A percentile compares a stretch with the other conserved stretches of the same genome.
Conservation (phyloP, 257 asterid genomes). For the Rauvolfia tetraphylla region DNA sequence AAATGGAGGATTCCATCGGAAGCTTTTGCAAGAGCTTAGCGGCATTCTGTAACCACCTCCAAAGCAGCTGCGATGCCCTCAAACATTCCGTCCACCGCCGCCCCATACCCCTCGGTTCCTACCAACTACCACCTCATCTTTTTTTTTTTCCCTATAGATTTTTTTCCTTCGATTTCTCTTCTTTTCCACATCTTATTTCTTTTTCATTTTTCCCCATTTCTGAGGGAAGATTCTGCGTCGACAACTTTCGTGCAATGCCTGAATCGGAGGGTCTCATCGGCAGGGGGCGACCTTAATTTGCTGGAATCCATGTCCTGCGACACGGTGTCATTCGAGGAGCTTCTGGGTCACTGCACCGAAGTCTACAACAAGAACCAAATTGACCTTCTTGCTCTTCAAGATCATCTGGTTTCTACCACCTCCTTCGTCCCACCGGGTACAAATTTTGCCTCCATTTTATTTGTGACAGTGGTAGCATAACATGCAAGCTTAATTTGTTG, state of each 20-base stretch:
- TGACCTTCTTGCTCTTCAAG: constrained; percentile 51
- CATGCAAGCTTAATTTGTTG: not conserved
- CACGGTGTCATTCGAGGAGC: constrained; percentile 96
- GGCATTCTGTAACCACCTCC: constrained; percentile 78
- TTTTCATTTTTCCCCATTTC: not conserved
- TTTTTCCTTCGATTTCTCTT: not conserved
- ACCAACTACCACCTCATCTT: not conserved
- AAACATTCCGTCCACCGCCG: constrained; percentile 82
- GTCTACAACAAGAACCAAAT: constrained; percentile 62
- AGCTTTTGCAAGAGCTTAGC: constrained; percentile 59
- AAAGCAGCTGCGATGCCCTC: constrained; percentile 63
- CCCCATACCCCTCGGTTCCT: constrained; percentile 75
- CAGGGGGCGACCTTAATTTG: constrained; percentile 66
- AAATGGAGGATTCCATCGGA: constrained; percentile 64
- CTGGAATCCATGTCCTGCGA: constrained; percentile 81
- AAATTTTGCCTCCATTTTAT: constrained; percentile 17
- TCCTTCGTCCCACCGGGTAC: constrained; percentile 25
- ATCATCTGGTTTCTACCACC: constrained; percentile 37
- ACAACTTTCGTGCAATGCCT: constrained; percentile 71
- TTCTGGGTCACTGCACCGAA: constrained; percentile 84
- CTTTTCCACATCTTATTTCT: too few species aligned
- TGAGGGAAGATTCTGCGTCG: constrained; percentile 70
- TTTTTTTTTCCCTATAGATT: not conserved
- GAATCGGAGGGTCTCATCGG: constrained; percentile 51
- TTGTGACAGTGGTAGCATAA: not conserved